Conservation (phyloP, 352 stramenopile species). For the Phytophthora europaea region DNA sequence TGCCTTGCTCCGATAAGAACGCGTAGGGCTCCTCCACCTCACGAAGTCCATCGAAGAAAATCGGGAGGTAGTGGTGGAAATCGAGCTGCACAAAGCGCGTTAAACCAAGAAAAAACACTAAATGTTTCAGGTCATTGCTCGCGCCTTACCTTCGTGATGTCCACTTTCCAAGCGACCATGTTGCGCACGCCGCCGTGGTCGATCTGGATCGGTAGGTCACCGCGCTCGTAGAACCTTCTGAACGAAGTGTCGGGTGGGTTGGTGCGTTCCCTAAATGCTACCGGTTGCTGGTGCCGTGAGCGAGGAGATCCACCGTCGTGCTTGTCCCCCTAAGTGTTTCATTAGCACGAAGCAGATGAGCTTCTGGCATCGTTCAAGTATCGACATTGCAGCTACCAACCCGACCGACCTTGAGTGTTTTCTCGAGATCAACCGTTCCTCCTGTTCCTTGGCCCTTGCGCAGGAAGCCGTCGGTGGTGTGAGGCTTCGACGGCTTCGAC, state of each 20-base stretch:
- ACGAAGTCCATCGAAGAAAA: constrained; percentile 98
- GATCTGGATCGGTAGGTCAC: constrained; percentile 97
- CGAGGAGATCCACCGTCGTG: constrained; percentile 56
- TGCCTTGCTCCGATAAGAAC: constrained; percentile 96
- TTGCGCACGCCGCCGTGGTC: constrained; percentile 97
- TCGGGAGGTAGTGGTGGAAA: constrained; percentile 98
- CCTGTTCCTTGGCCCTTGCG: constrained; percentile 91
- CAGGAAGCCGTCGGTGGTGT: constrained; percentile 92
- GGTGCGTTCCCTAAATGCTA: constrained; percentile 93
- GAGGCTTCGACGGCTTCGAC: constrained; percentile 86
- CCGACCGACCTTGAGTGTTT: constrained; percentile 42
- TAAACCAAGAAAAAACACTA: neutral
- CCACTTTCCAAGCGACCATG: constrained; percentile 98
- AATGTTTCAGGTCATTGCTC: neutral
- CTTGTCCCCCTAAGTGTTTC: constrained; percentile 39
- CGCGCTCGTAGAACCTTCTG: constrained; percentile 92
- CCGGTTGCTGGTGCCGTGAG: constrained; percentile 58
- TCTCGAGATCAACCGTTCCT: constrained; percentile 82
- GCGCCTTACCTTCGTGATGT: constrained; percentile 88
- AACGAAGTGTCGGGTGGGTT: constrained; percentile 95
- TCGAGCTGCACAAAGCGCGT: constrained; percentile 82
- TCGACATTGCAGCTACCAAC: neutral
- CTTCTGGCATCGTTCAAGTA: neutral
- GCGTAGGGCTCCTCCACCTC: constrained; percentile 97
- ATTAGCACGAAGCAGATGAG: neutral